Percentiles rank a stretch among this genome's conserved stretches.
Evolutionary conservation across 129 eudicot species (phyloP).

Genomic region (Rutidosis leptorrhynchoides): DNA sequence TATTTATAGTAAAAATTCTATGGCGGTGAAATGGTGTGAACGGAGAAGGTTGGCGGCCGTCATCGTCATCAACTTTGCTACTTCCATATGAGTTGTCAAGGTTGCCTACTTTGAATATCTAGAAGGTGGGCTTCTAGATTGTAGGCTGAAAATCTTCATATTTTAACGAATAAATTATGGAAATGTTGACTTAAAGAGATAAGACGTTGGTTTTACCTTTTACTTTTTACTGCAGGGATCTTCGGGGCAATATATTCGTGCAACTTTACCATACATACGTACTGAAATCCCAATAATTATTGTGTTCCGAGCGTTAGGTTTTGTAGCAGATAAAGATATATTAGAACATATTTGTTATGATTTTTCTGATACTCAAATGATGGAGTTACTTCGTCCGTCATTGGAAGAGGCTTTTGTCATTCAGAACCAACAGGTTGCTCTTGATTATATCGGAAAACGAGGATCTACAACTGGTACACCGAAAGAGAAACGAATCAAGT

Average conservation of each 20-base stretch:
- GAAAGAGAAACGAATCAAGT: constrained; percentile 59
- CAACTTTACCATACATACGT: constrained; percentile 59
- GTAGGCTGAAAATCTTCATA: no score
- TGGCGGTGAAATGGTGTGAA: no score
- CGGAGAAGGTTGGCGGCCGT: no score
- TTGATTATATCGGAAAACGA: constrained; percentile 78
- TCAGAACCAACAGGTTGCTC: constrained; percentile 64
- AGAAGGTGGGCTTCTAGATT: no score
- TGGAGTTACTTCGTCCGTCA: constrained; percentile 70
- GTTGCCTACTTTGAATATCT: no score
- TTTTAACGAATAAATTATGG: no score
- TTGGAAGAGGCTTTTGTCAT: constrained; percentile 75
- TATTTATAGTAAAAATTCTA: no score
- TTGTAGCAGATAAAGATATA: constrained; percentile 69
- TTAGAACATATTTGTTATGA: constrained; percentile 64
- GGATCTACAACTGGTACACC: constrained; percentile 52
- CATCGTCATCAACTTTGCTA: no score
- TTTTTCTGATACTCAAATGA: constrained; percentile 59
- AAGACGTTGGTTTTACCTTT: not conserved
- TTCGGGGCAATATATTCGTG: constrained; percentile 61
- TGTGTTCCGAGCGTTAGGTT: constrained; percentile 59
- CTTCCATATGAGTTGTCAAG: no score
- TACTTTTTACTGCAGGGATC: constrained; percentile 51
- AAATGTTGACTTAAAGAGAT: not conserved
- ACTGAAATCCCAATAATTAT: constrained; percentile 64